Evolutionary conservation across 2,329 filamentous ascomycete genomes (phyloP).

Genomic region (Colletotrichum lupini): DNA sequence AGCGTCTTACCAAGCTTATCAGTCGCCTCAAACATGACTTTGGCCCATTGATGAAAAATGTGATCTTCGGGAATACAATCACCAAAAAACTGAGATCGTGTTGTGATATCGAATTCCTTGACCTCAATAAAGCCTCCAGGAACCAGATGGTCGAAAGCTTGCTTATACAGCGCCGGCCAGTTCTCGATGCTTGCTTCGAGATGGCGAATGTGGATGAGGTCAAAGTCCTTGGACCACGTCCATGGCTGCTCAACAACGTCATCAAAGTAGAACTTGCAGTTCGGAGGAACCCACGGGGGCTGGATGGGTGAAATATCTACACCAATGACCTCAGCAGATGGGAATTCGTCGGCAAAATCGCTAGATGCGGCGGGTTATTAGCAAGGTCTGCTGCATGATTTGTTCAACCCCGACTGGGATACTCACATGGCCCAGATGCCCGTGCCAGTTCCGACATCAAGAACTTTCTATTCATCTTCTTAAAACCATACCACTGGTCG

Average conservation of each 20-base stretch:
- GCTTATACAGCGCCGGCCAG: conserved; percentile 63
- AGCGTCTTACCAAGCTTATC: no score
- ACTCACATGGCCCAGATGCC: conserved; percentile 33
- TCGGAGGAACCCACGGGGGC: conserved; percentile 64
- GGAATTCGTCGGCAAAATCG: conserved; percentile 57
- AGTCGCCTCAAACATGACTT: no score
- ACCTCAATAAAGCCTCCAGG: conserved; percentile 61
- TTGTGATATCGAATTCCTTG: conserved; percentile 41
- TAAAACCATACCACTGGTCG: no score
- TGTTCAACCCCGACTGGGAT: no score
- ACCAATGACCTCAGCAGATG: conserved; percentile 56
- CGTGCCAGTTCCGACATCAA: background rate
- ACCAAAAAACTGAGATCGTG: no score
- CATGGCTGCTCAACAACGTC: conserved; percentile 44
- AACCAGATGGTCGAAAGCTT: conserved; percentile 63
- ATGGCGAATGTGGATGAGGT: conserved; percentile 70
- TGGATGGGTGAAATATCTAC: conserved; percentile 69
- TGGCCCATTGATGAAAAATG: no score
- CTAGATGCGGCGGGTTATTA: conserved; percentile 44
- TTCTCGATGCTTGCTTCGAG: conserved; percentile 67
- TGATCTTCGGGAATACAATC: no score
- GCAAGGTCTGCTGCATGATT: no score
- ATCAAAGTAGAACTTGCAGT: conserved; percentile 55
- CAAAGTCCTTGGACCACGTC: conserved; percentile 60
- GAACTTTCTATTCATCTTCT: background rate